Base-by-base conservation (phyloP, 176 grass and related monocot genomes). In the Microstegium vimineum region DNA sequence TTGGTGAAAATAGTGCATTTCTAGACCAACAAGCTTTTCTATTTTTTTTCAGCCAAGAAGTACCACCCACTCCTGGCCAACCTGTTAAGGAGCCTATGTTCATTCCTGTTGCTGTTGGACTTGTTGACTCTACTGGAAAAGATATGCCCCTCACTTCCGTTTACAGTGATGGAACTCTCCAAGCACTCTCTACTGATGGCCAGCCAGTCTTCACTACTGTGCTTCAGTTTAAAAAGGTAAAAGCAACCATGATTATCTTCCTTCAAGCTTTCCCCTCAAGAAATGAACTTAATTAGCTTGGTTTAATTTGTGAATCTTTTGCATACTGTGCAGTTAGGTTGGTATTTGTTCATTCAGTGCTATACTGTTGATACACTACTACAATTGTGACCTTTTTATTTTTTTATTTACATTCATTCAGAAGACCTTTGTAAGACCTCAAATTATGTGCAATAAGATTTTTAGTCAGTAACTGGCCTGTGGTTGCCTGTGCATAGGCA, bases 171-270 rank as follows among this genome's bases (percentile, higher is more conserved):
- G 92, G 95, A 84, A 79, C 63, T 70, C 76, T 91, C 41, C 79
- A 87, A 82, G 79, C 89, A 70, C 77, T 95, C 74, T 46, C 71
- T 82, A 67, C 54, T 34, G 85, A 84, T 60, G 89, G 51, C 2
- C 83, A 94, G 49, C 75, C 89, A 35, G 80, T 91, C 46, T 89
- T 82, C 70, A 93, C 87, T n/a, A 93, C 93, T 47, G 93, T 98
- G 31, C 96, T 98, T 88, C 89, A 86, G 54, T 92, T 98, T 88
- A 90, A 89, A 71, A 98, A 98, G 93, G 96, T 93, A 41, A 46
- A 26, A 70, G 36, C 15, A 80, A 66, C 28, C 56, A 28, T 74
- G 22, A 40, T 36, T 87, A 26, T 85, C 66, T 75, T 80, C 62
- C 47, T 69, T 47, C 14, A 54, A 81, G 42, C 69, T 16, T 63